Base-by-base conservation (phyloP, 2,329 filamentous ascomycete genomes). In the Exserohilum rostratum region DNA sequence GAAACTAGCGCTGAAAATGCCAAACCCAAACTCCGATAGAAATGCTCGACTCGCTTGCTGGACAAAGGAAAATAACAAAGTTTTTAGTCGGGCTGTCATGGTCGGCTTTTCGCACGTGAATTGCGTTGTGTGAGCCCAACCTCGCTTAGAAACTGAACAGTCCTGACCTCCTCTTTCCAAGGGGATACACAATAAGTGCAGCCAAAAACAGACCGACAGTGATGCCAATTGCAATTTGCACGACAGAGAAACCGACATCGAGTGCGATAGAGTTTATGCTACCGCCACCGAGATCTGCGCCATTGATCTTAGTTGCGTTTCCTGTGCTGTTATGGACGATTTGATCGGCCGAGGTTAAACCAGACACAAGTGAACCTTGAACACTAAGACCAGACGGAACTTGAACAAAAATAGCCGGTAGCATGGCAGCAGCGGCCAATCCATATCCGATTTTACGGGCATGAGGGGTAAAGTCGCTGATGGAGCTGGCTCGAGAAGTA, bases 381-480 rank as follows among this genome's bases (percentile, higher is more conserved):
- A 85, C 84, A 2, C 84, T 82, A 2, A 87, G 75, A 1, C 85
- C 85, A 2, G 80, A 83, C 0, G 85, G 85, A 0, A 87, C 85
- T 55, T 86, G 83, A 2, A 87, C 83, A 59, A 96, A 96, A 60
- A 96, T 96, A 5, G 89, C 92, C 0, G 92, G 92, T 9, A 96
- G 78, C 81, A 96, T 90, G 1, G 90, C 89, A 0, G 91, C 90
- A 0, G 91, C 91, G 0, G 92, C 92, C 2, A 96, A 84, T 1
- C 89, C 90, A 70, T 93, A 91, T 11, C 88, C 86, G 5, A 76
- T 73, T 34, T 75, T 75, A 20, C 74, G 72, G 0, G 60, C 58
- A 27, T 68, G 63, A 1, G 74, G 71, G 5, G 68, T 65, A 29
- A 67, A 68, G 15, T 67, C 64, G 50, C 58, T 62, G 38, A 68